Conservation (phyloP, 2,329 filamentous ascomycete species). For the Akanthomyces dipterigenus region DNA sequence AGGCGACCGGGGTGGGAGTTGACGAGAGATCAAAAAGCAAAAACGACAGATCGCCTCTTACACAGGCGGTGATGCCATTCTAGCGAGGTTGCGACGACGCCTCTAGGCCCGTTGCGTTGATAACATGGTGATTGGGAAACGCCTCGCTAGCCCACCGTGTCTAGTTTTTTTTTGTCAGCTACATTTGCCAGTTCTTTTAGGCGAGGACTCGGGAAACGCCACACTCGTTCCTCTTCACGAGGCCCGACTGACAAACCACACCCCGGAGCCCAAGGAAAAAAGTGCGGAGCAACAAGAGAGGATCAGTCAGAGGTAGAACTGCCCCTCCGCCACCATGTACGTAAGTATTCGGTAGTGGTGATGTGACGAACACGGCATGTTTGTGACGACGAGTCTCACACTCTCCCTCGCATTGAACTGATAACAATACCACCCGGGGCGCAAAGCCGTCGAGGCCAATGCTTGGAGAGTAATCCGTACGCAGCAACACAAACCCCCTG, state of each 20-base stretch:
- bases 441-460: no score
- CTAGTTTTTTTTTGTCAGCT: no score
- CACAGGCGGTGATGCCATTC: neutral
- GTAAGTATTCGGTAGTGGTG: neutral
- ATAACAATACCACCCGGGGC: no score
- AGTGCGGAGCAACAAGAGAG: no score
- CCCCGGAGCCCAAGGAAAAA: no score
- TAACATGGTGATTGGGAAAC: neutral
- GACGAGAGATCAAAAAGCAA: neutral
- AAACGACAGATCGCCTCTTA: slow-evolving; percentile 2
- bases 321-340: neutral
- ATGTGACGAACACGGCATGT: neutral
- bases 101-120: neutral
- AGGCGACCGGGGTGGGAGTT: neutral
- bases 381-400: neutral
- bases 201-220: no score
- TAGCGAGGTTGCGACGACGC: neutral
- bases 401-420: neutral
- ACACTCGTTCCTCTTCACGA: no score
- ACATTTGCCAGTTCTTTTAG: no score
- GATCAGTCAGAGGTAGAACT: no score
- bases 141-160: neutral
- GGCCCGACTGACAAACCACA: no score
- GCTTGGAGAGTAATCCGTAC: no score
- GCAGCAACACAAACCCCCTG: no score